A percentile compares a stretch with the other conserved stretches of the same genome.
phyloP scores from a whole-genome alignment of 2,329 filamentous ascomycete species.

The Aureobasidium vineae region DNA sequence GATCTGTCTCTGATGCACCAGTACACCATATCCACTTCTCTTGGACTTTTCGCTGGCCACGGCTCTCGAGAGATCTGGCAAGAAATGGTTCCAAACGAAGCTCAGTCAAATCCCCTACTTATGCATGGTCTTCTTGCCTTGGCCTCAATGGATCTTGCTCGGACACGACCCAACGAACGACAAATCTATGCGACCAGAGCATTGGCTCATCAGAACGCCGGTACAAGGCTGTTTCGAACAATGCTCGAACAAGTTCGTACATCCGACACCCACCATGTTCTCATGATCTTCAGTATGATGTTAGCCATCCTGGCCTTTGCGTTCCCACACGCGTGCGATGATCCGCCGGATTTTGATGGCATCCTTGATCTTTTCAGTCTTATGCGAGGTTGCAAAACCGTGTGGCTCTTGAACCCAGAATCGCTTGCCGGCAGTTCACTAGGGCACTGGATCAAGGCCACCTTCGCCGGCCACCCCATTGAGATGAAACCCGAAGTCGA shows the following conservation, averaged over 20 bases:
- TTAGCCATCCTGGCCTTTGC: slow-evolving; percentile 34
- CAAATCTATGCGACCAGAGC: slow-evolving; percentile 32
- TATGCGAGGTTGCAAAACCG: slow-evolving; percentile 31
- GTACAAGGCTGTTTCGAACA: slow-evolving; percentile 33
- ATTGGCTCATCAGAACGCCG: slow-evolving; percentile 35
- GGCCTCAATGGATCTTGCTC: slow-evolving; percentile 18
- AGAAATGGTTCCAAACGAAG: slow-evolving; percentile 15
- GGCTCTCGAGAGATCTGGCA: slow-evolving; percentile 29
- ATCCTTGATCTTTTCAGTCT: slow-evolving; percentile 34
- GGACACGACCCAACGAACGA: slow-evolving; percentile 16
- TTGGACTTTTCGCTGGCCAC: slow-evolving; percentile 29
- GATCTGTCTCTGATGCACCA: slow-evolving; percentile 36
- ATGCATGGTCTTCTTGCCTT: slow-evolving; percentile 25
- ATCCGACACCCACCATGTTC: slow-evolving; percentile 27
- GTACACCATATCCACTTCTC: slow-evolving; percentile 33
- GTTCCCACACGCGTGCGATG: slow-evolving; percentile 30
- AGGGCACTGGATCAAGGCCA: slow-evolving; percentile 6
- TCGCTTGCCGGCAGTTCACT: slow-evolving; percentile 27
- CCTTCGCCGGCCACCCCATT: not conserved
- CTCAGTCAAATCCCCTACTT: slow-evolving; percentile 16
- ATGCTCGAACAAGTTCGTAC: slow-evolving; percentile 29
- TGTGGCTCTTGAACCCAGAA: slow-evolving; percentile 30
- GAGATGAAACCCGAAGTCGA: slow-evolving; percentile 11
- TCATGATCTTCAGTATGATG: slow-evolving; percentile 34
- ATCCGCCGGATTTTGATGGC: slow-evolving; percentile 31